phyloP scores from a whole-genome alignment of 2,329 filamentous ascomycete genomes.

The Phoma sp. region DNA sequence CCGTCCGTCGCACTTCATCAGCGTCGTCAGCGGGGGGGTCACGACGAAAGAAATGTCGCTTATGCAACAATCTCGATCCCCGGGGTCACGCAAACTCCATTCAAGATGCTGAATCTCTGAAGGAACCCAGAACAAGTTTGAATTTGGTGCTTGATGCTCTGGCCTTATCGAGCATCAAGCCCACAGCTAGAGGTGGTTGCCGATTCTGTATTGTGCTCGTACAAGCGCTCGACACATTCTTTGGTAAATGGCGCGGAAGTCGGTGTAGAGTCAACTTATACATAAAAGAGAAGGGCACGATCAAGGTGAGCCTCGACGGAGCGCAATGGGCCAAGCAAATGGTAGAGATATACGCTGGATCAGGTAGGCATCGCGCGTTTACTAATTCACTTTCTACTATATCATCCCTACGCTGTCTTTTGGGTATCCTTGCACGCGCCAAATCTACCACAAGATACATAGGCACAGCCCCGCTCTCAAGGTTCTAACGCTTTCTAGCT shows the following conservation, averaged over 20 bases:
- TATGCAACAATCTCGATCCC: constrained; percentile 42
- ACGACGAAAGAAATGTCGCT: constrained; percentile 33
- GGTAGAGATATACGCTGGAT: constrained; percentile 39
- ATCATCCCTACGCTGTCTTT: neutral
- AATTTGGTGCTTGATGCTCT: constrained; percentile 38
- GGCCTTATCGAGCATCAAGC: constrained; percentile 25
- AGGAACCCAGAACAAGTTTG: constrained; percentile 27
- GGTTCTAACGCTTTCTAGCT: constrained; percentile 27
- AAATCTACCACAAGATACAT: too few relatives aligned
- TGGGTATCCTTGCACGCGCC: neutral
- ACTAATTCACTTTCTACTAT: neutral
- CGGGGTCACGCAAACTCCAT: constrained; percentile 35
- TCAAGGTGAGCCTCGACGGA: constrained; percentile 36
- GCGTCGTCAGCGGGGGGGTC: constrained; percentile 19
- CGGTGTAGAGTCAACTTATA: constrained; percentile 32
- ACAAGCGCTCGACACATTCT: constrained; percentile 39
- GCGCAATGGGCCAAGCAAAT: constrained; percentile 30
- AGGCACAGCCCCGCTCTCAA: neutral
- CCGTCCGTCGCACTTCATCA: constrained; percentile 20
- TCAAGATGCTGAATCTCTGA: constrained; percentile 26
- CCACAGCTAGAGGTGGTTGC: constrained; percentile 29
- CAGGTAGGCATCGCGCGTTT: constrained; percentile 29
- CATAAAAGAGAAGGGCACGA: constrained; percentile 36
- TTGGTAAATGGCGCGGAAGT: constrained; percentile 34
- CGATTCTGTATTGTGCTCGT: constrained; percentile 39